Percentiles rank a stretch among this genome's conserved stretches.
These are phyloP conservation scores for Graphilbum fragrans DNA, from an alignment of 2,329 filamentous ascomycete genomes.

Conservation along the genomic window DNA sequence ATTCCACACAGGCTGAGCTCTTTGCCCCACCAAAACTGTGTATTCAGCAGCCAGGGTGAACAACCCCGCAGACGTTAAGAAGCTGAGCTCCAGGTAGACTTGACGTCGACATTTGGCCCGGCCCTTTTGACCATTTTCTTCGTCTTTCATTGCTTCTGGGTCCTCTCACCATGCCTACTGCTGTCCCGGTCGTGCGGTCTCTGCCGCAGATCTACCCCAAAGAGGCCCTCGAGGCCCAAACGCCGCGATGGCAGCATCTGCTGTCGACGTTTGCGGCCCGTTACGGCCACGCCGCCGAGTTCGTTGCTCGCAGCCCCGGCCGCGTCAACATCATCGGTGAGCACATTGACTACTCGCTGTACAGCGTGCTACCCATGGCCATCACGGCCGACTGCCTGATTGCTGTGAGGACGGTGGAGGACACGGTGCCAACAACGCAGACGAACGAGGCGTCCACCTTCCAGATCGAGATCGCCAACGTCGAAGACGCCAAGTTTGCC, in stretches of 20 bases:
- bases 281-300: constrained; percentile 62
- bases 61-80: no score
- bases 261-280: constrained; percentile 55
- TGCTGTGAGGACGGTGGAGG: constrained; percentile 46
- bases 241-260: constrained; percentile 63
- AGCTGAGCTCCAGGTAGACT: no score
- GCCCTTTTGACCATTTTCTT: no score
- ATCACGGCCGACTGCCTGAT: constrained; percentile 85
- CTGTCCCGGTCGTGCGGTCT: constrained; percentile 63
- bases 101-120: no score
- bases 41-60: no score
- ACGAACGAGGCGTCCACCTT: constrained; percentile 41
- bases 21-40: no score
- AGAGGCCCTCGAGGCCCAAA: constrained; percentile 56
- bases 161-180: constrained; percentile 4
- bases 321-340: constrained; percentile 98
- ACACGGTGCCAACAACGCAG: no score
- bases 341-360: constrained; percentile 97
- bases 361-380: constrained; percentile 91
- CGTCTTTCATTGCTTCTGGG: no score
- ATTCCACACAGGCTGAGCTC: no score
- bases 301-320: constrained; percentile 81
- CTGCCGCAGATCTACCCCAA: constrained; percentile 75
- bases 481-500: constrained; percentile 64
- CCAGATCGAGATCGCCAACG: constrained; percentile 68